Evolutionary conservation across 768 basidiomycete genomes (phyloP).

Genomic region (Floccularia luteovirens): DNA sequence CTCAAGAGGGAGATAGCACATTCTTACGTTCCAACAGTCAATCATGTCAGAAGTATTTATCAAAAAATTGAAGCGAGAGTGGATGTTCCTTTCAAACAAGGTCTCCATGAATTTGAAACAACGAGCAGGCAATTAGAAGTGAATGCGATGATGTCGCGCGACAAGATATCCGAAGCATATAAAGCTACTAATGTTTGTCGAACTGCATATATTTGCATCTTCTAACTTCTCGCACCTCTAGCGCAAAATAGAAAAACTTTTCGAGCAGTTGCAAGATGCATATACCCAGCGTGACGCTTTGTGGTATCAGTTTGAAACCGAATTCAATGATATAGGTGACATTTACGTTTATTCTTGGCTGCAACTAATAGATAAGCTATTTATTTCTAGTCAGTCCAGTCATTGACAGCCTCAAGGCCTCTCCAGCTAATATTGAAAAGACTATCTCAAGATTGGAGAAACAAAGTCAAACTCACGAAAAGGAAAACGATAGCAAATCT

Average conservation of each 20-base stretch:
- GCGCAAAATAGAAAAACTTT: constrained; percentile 32
- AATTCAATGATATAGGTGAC: constrained; percentile 39
- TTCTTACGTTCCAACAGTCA: constrained; percentile 37
- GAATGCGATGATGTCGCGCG: constrained; percentile 32
- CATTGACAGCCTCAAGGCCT: constrained; percentile 28
- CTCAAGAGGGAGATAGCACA: constrained; percentile 32
- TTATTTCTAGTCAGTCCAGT: constrained; percentile 33
- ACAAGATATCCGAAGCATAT: constrained; percentile 30
- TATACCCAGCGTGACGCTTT: constrained; percentile 40
- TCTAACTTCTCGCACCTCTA: constrained; percentile 13
- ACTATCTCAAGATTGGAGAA: constrained; percentile 47
- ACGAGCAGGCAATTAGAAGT: constrained; percentile 47
- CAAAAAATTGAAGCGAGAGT: constrained; percentile 26
- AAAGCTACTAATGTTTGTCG: constrained; percentile 34
- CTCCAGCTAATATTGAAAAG: constrained; percentile 47
- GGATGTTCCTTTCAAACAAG: constrained; percentile 29
- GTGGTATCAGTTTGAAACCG: constrained; percentile 39
- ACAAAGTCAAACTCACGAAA: constrained; percentile 35
- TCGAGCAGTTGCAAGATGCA: constrained; percentile 39
- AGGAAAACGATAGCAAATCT: constrained; percentile 16
- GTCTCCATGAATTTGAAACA: constrained; percentile 45
- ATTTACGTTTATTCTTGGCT: constrained; percentile 3
- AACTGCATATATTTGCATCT: constrained; percentile 2
- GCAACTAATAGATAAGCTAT: constrained; percentile 6
- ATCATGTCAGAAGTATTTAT: constrained; percentile 35